Percentiles rank a stretch among this genome's conserved stretches.
Evolutionary conservation across 176 grass and related monocot genomes (phyloP).

Genomic region (Hsuehochloa calcarea): DNA sequence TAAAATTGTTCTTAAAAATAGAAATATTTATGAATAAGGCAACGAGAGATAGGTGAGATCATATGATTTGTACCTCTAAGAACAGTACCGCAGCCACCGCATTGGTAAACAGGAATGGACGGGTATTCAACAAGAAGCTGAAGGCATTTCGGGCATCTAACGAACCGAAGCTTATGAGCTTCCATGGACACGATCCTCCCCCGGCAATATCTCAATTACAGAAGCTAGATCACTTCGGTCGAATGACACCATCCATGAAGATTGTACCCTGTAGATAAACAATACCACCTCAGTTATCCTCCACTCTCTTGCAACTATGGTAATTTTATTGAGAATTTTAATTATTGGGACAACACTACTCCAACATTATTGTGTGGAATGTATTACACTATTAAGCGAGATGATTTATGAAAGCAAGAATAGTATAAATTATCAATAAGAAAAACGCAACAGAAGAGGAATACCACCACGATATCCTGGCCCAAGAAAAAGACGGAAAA

Average conservation of each 20-base stretch:
- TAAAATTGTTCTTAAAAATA: background rate
- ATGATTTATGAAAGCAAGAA: background rate
- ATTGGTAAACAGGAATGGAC: constrained; percentile 70
- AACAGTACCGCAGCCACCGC: constrained; percentile 56
- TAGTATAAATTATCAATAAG: background rate
- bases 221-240: background rate
- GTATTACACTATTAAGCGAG: background rate
- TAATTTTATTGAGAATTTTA: background rate
- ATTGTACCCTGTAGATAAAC: background rate
- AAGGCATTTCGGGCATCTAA: constrained; percentile 80
- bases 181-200: constrained; percentile 29
- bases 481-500: background rate
- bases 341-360: background rate
- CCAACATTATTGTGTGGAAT: background rate
- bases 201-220: background rate
- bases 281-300: constrained; percentile 16
- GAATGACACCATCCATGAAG: background rate
- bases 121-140: constrained; percentile 85
- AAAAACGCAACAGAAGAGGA: background rate
- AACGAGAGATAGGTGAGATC: background rate
- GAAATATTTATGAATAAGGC: background rate
- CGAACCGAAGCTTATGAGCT: constrained; percentile 63
- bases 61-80: constrained; percentile 65
- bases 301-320: background rate
- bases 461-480: background rate